Base-by-base conservation (phyloP, 2,329 filamentous ascomycete species). In the Metarhizium sp. region DNA sequence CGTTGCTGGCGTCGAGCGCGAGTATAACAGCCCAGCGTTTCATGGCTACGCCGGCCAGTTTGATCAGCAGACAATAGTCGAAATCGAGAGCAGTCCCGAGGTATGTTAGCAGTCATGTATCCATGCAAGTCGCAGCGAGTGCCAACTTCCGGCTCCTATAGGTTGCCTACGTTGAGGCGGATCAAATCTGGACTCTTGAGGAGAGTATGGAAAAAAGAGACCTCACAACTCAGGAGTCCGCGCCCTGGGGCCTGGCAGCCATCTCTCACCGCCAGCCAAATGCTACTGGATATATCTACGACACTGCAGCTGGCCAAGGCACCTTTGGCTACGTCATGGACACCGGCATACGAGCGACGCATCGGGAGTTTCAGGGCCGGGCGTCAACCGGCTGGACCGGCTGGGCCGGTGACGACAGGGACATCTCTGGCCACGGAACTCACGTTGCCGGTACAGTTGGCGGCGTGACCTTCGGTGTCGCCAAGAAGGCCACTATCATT, bases 261-360 rank as follows among this genome's bases (percentile, higher is more conserved):
- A 3, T 32, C 52, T 69, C 67, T 34, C 62, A 62, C 59, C 62
- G 63, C 53, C 54, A 57, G 3, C 53, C 64, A 1, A 63, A 61
- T 43, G 59, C 58, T 10, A 58, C 52, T 45, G 61, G 53, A 55
- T 82, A 81, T 63, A 63, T 74, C 51, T 81, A 78, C 57, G 78
- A 81, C 62, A 69, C 68, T 55, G 70, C 70, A 18, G 76, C 75
- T 36, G 79, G 79, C 25, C 49, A 71, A 56, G 77, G 76, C 34
- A 76, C 78, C 60, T 83, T 78, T 29, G 77, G 75, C 51, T 86
- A 80, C 63, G 69, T 86, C 18, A 77, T 86, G 50, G 83, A 86
- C 67, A 85, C 80, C 4, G 83, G 83, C 60, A 79, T 86, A 61
- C 67, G 70, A 52, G 69, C 70, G 18, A 69, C 73, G 6, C 83